phyloP scores from a whole-genome alignment of 202 grass and related monocot species.

The Eragrostis tef region DNA sequence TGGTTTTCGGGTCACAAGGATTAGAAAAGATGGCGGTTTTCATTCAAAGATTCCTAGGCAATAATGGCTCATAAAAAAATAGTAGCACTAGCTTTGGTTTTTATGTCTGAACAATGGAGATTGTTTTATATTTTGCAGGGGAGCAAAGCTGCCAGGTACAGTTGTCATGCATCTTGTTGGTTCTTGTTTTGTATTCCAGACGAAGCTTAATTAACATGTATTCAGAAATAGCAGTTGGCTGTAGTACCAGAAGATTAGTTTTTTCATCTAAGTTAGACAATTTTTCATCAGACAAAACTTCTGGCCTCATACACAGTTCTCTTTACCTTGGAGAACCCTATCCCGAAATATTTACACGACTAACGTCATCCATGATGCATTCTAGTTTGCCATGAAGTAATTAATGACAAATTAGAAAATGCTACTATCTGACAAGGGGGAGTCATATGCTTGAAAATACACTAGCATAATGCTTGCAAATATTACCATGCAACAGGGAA shows the following conservation, averaged over 20 bases:
- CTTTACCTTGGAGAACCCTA: too few relatives aligned
- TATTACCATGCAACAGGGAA: too few relatives aligned
- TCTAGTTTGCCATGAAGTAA: background rate
- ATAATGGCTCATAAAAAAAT: background rate
- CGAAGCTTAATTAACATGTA: background rate
- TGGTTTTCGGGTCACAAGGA: background rate
- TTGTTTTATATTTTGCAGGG: fast-evolving
- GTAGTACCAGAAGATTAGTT: too few relatives aligned
- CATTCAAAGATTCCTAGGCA: background rate
- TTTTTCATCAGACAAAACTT: too few relatives aligned
- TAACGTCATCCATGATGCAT: background rate
- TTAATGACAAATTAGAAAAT: background rate
- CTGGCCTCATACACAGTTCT: too few relatives aligned
- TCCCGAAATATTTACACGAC: background rate
- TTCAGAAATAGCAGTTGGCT: too few relatives aligned
- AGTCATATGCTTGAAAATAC: background rate
- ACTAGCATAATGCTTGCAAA: background rate
- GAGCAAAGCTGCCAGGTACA: background rate
- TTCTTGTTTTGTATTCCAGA: background rate
- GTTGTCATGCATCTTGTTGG: background rate
- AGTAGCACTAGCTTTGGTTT: background rate
- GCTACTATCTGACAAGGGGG: background rate
- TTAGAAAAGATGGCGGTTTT: background rate
- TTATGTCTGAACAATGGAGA: background rate
- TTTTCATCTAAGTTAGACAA: too few relatives aligned